Evolutionary conservation across 2,329 filamentous ascomycete genomes (phyloP), one percentile per base, ranked within the genome.

Genomic region (Boeremia lycopersici): DNA sequence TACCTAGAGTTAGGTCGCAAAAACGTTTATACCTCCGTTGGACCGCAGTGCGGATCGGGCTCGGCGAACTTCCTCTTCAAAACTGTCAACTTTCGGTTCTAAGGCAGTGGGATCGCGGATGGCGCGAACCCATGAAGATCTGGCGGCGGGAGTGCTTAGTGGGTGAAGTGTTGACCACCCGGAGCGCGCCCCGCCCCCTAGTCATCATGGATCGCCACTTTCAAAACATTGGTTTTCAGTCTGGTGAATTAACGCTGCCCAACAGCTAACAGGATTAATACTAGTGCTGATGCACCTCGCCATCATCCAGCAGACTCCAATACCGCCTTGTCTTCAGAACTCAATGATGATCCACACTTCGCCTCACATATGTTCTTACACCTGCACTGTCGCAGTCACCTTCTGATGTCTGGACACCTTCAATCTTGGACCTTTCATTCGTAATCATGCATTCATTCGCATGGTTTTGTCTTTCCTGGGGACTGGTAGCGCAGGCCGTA

Each of bases 51-150:
- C 33, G 10, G 23, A 9, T 30, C 13, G 6, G 3, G 28, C 11
- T 48, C 44, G 51, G 51, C 51, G 28, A 35, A 48, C 39, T 35
- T 53, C 49, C 49, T 41, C 25, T 39, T 33, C 36, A 2, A 10
- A 39, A 29, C 25, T 10, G 25, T 15, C 4, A 13, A 39, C 34
- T 31, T 15, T 13, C 28, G 19, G 7, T 13, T n/a, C 9, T 33
- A 13, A 48, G 47, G 41, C 29, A 42, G 45, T 50, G 36, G 34
- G 13, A 8, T 43, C 12, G 39, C 41, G n/a, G 41, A 36, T 19
- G 23, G 19, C 30, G 29, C 28, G 17, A 23, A 42, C 3, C 38
- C 33, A 31, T 28, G 39, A 17, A 33, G 39, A 44, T 44, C 44
- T 44, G n/a, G 44, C 39, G 33, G 44, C 39, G 39, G 45, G 48